phyloP scores from a whole-genome alignment of 1,284 basidiomycete genomes.

The Ustilago curta region DNA sequence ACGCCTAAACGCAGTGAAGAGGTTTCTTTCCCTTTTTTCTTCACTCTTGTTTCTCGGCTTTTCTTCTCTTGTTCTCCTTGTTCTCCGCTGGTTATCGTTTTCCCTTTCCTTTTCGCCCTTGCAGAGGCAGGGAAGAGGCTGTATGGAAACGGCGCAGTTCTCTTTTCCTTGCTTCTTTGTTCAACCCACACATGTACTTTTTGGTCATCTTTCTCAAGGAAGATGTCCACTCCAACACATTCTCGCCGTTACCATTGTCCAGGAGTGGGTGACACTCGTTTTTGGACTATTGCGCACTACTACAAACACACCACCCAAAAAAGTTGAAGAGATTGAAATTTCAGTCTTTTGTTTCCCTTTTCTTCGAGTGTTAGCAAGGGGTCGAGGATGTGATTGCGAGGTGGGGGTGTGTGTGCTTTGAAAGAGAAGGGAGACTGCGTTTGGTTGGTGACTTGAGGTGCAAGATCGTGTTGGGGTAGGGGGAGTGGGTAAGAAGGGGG shows the following conservation, averaged over 20 bases:
- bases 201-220: background rate
- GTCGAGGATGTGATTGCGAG: no score
- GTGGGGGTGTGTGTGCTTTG: no score
- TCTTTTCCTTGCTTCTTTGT: background rate
- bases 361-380: no score
- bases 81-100: constrained; percentile 3
- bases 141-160: constrained; percentile 35
- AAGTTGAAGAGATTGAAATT: constrained; percentile 3
- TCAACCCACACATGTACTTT: constrained; percentile 20
- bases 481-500: no score
- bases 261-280: background rate
- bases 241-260: constrained; percentile 19
- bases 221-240: constrained; percentile 1
- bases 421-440: no score
- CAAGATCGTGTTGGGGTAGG: no score
- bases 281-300: constrained; percentile 2
- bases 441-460: no score
- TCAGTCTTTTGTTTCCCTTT: constrained; percentile 1
- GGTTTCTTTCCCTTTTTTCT: background rate
- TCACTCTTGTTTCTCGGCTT: background rate
- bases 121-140: constrained; percentile 1
- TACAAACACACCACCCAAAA: constrained; percentile 7
- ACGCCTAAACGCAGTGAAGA: constrained; percentile 44
- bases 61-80: background rate
- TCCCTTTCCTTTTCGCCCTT: background rate